These are phyloP conservation scores for Nicotiana undulata DNA, from an alignment of 257 asterid species.

Conservation along the genomic window DNA sequence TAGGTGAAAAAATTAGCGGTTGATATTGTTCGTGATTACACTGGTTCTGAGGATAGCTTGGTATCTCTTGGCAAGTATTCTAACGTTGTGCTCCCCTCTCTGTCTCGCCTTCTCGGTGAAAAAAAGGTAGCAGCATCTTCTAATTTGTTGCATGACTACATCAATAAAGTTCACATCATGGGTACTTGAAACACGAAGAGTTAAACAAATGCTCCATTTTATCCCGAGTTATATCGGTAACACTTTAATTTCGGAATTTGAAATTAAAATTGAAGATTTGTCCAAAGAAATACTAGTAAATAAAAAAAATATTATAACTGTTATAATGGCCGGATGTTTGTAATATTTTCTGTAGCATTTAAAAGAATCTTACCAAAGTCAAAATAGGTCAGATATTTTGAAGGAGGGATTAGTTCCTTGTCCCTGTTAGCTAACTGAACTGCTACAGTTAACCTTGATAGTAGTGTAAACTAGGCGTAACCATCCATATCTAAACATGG, in stretches of 20 bases:
- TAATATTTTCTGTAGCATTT: not conserved
- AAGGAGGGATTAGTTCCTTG: not conserved
- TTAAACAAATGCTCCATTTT: not conserved
- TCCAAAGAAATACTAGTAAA: not conserved
- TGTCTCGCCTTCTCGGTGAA: constrained; percentile 57
- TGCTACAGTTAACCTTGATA: not conserved
- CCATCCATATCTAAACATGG: not conserved
- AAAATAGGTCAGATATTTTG: not conserved
- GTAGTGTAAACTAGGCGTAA: not conserved
- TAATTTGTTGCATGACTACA: not conserved
- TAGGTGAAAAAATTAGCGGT: constrained; percentile 82
- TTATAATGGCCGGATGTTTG: not conserved
- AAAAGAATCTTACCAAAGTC: not conserved
- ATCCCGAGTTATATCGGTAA: not conserved
- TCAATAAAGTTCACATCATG: not conserved
- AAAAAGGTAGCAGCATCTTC: constrained; percentile 42
- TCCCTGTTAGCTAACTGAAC: not conserved
- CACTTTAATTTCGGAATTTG: not conserved
- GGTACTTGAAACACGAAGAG: not conserved
- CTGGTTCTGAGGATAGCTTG: constrained; percentile 91
- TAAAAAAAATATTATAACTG: not conserved
- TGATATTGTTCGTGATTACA: constrained; percentile 75
- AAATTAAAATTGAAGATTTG: not conserved
- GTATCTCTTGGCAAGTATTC: constrained; percentile 57
- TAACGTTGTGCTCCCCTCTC: constrained; percentile 42